Evolutionary conservation across 1,139 yeast genomes (phyloP), one percentile per base, ranked within the genome.

Genomic region (Candida tropicalis): DNA sequence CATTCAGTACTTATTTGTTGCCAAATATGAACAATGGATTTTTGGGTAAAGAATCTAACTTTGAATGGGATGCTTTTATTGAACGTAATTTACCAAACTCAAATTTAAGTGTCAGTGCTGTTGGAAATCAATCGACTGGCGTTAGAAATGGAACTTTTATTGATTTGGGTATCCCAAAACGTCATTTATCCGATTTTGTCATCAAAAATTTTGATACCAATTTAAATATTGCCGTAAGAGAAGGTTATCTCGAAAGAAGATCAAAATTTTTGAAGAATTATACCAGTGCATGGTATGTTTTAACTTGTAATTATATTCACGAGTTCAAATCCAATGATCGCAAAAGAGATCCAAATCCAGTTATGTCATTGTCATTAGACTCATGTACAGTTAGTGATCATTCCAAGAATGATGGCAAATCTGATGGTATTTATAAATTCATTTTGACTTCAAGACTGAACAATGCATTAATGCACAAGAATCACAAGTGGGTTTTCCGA

Each of bases 401-500:
- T 63, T 81, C 90, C 12, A 83, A 84, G 62, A 81, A 82, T 53
- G 87, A 84, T 48, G 81, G 84, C 8, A 73, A 71, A 45, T 60
- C 75, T 29, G 79, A 81, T 33, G 79, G 82, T 4, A 70, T 71
- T 44, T 87, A 84, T 67, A 90, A 89, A 65, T 93, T 93, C 65
- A 87, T 89, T 16, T 72, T 93, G 48, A 79, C 79, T 49, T 85
- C 95, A 18, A 87, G 84, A 54, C 71, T 62, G 64, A 82, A 85
- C 53, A 80, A 80, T 52, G 90, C 91, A 9, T 59, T 73, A 49
- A 71, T 73, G 58, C 86, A 85, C 52, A 77, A 89, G 57, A 87
- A 89, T 41, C 97, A 91, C 66, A 90, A 89, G 57, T 90, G 95
- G 89, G 96, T 90, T 9, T 91, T 93, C 68, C 77, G 96, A 55